Evolutionary conservation across 2,329 filamentous ascomycete species (phyloP).

Genomic region (Sordariomycetes sp.): DNA sequence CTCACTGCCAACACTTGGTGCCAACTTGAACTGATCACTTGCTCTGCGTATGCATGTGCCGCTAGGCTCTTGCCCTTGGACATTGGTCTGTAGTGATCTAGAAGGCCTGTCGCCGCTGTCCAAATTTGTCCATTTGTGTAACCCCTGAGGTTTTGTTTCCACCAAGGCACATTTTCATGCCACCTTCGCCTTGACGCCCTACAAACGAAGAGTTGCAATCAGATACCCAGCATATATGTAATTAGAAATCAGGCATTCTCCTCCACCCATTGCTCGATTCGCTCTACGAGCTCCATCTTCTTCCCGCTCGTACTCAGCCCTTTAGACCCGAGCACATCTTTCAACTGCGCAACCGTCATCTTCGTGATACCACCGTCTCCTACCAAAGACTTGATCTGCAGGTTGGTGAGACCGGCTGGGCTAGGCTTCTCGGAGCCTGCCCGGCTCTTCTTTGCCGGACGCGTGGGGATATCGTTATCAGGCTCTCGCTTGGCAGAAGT

Average conservation of each 20-base stretch:
- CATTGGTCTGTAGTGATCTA: too few relatives aligned
- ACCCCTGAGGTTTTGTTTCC: too few relatives aligned
- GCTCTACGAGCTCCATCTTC: constrained; percentile 46
- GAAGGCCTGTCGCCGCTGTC: too few relatives aligned
- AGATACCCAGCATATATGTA: too few relatives aligned
- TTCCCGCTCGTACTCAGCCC: constrained; percentile 39
- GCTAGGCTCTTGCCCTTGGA: too few relatives aligned
- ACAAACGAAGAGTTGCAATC: too few relatives aligned
- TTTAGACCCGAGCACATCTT: constrained; percentile 35
- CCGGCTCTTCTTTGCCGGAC: constrained; percentile 37
- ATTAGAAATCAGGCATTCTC: constrained; percentile 26
- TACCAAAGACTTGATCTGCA: constrained; percentile 34
- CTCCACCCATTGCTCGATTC: constrained; percentile 48
- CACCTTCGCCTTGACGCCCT: too few relatives aligned
- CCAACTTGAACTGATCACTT: too few relatives aligned
- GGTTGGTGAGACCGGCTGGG: constrained; percentile 28
- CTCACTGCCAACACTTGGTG: too few relatives aligned
- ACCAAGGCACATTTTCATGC: too few relatives aligned
- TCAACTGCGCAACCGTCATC: constrained; percentile 45
- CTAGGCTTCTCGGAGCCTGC: constrained; percentile 17
- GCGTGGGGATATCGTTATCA: constrained; percentile 26
- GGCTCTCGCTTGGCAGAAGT: constrained; percentile 47
- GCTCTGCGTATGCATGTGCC: too few relatives aligned
- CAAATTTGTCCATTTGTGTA: too few relatives aligned
- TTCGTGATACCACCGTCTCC: constrained; percentile 38